Evolutionary conservation across 129 eudicot species (phyloP).

Genomic region (Pseudognaphalium luteoalbum): DNA sequence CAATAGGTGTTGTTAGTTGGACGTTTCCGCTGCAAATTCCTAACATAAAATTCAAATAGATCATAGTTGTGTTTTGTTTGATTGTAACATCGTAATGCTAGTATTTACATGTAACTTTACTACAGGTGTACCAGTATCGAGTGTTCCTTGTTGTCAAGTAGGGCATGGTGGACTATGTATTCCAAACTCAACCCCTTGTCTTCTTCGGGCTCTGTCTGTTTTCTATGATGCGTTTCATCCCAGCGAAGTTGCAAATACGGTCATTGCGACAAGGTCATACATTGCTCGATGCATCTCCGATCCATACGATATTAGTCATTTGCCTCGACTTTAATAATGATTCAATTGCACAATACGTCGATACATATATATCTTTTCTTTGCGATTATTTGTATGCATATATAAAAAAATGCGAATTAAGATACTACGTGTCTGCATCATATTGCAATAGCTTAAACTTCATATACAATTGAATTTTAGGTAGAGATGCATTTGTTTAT

Average conservation of each 20-base stretch:
- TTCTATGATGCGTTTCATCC: conserved; percentile 45
- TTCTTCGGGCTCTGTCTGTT: conserved; percentile 6
- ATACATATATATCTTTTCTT: no score
- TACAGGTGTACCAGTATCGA: conserved; percentile 27
- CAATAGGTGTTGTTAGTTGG: no score
- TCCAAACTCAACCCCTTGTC: conserved; percentile 26
- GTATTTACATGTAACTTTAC: no score
- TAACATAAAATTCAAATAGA: no score
- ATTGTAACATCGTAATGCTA: neutral
- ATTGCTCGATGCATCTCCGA: conserved; percentile 40
- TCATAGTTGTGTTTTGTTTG: no score
- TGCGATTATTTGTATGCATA: no score
- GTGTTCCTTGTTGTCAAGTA: conserved; percentile 34
- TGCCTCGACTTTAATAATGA: conserved; percentile 28
- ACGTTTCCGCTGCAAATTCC: no score
- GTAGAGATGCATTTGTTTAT: no score
- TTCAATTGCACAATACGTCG: neutral
- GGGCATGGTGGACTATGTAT: conserved; percentile 32
- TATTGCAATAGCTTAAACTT: no score
- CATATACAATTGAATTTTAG: no score
- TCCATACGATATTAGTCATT: conserved; percentile 34
- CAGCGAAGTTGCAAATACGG: conserved; percentile 21
- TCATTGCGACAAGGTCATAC: conserved; percentile 34
- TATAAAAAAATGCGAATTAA: no score
- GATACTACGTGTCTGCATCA: no score